Evolutionary conservation across 1,284 basidiomycete species (phyloP), one percentile per base, ranked within the genome.

Genomic region (Melampsora americana): DNA sequence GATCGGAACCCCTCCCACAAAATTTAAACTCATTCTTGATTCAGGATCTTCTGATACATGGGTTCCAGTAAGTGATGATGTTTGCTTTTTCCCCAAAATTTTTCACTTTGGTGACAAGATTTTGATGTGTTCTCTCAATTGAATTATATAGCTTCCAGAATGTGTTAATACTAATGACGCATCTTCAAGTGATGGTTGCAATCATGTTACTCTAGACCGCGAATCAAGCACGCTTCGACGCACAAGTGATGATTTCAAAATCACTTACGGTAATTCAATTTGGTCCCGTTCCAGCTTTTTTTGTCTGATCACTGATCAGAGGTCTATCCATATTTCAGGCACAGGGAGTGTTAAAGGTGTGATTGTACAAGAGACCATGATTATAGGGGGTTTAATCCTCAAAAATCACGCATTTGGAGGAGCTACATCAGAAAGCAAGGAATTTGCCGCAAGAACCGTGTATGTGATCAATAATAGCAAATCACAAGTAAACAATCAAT

Each of bases 1-100:
- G 82, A 87, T 94, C 78, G 92, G 92, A 50, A 90, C 89, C 2
- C 90, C 90, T n/a, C 87, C 90, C 1, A 85, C 83, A 60, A 83
- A 88, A 79, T 94, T 91, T 83, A 85, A 86, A 46, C 83, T 95
- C 80, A 86, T 94, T 67, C 89, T 92, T 88, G 92, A 94, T 84
- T 90, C 90, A 32, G 92, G 92, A 44, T 92, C 89, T 9, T 89
- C 91, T 18, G 92, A 95, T 82, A 85, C 92, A 53, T 95, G 92
- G 91, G 88, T 91, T 23, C 89, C 88, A 5, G 70, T 72, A 48
- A 65, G 70, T 50, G 23, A 18, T 23, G 6, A 23, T n/a, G 18
- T 5, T 26, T 23, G 9, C 12, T 11, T 30, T n/a, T 26, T 20
- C 44, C 14, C 30, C 5, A 48, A n/a, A 26, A 14, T 35, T 56